Percentiles rank a stretch among this genome's conserved stretches.
These are phyloP conservation scores for Crithidia bombi DNA, from an alignment of 208 protist species.

Conservation along the genomic window DNA sequence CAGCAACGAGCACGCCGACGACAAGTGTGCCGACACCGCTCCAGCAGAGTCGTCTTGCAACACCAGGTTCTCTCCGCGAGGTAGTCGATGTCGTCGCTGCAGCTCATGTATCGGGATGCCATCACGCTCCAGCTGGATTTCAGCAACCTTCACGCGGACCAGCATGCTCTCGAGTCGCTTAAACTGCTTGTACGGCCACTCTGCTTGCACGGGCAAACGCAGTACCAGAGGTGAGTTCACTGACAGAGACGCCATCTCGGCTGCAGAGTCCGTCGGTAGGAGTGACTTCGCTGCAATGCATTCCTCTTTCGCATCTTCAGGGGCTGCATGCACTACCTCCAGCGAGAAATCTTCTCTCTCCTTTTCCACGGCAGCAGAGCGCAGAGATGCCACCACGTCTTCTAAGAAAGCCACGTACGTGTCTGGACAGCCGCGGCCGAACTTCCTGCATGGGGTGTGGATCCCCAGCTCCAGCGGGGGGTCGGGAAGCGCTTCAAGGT, in stretches of 20 bases:
- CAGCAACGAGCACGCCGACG: neutral
- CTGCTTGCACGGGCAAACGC: slow-evolving; percentile 28
- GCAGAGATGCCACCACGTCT: slow-evolving; percentile 14
- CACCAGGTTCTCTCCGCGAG: neutral
- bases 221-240: neutral
- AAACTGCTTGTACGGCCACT: slow-evolving; percentile 32
- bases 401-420: slow-evolving; percentile 63
- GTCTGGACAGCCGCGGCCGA: slow-evolving; percentile 57
- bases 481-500: slow-evolving; percentile 23
- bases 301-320: neutral
- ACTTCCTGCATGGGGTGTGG: slow-evolving; percentile 66
- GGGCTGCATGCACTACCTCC: neutral
- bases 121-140: slow-evolving; percentile 15
- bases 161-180: slow-evolving; percentile 48
- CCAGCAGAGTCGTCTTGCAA: slow-evolving; percentile 5
- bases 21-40: slow-evolving; percentile 8
- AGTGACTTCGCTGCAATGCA: neutral
- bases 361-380: neutral
- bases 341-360: neutral
- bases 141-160: slow-evolving; percentile 37
- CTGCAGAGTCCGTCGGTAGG: neutral
- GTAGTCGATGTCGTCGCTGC: slow-evolving; percentile 12
- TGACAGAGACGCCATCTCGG: neutral
- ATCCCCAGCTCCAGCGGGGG: slow-evolving; percentile 57
- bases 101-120: slow-evolving; percentile 5